These are phyloP conservation scores for Aspergillus novoparasiticus DNA, from an alignment of 2,329 filamentous ascomycete genomes.

Conservation along the genomic window DNA sequence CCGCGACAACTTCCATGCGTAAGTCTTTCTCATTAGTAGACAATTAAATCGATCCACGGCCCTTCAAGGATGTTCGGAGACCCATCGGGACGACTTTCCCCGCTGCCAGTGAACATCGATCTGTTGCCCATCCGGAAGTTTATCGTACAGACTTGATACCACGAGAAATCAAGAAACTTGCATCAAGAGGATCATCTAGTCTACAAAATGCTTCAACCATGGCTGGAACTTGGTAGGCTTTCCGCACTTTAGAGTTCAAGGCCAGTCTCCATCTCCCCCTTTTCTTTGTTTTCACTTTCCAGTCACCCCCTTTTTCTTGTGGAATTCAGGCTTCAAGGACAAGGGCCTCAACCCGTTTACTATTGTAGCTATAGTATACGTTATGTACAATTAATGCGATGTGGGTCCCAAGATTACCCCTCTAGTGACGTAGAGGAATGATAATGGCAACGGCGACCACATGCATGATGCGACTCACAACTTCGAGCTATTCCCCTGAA, in stretches of 20 bases:
- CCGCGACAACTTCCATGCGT: background rate
- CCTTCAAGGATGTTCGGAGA: background rate
- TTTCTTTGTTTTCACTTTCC: background rate
- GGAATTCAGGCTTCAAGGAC: background rate
- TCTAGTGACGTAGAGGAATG: background rate
- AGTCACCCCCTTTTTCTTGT: background rate
- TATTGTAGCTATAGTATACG: background rate
- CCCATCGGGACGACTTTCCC: background rate
- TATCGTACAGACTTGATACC: background rate
- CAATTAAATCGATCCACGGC: background rate
- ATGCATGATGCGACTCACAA: background rate
- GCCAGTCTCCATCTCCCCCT: background rate
- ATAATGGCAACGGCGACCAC: background rate
- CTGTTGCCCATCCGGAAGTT: background rate
- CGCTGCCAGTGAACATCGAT: background rate
- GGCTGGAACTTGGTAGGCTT: background rate
- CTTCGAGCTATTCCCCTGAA: constrained; percentile 4
- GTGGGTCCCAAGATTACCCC: too few relatives aligned
- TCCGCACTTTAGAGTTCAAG: background rate
- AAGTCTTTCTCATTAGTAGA: background rate
- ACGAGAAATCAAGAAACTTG: background rate
- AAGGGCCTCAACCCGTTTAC: background rate
- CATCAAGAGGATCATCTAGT: background rate
- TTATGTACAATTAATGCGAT: too few relatives aligned
- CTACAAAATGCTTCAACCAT: background rate